phyloP scores from a whole-genome alignment of 306 rosid genomes.

The Heteromeles arbutifolia region DNA sequence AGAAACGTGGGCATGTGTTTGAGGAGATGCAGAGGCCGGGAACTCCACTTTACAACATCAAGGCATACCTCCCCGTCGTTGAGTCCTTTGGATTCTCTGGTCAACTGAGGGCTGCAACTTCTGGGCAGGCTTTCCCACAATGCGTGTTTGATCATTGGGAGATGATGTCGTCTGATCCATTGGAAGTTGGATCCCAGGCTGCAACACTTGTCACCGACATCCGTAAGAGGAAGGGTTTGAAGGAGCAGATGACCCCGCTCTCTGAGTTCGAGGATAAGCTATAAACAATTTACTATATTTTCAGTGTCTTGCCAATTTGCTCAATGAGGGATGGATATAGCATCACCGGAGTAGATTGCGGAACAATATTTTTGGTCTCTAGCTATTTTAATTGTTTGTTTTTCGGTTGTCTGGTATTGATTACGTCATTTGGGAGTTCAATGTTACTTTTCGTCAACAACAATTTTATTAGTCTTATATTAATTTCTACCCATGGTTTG shows the following conservation, averaged over 20 bases:
- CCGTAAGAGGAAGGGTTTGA: slow-evolving; percentile 89
- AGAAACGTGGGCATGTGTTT: slow-evolving; percentile 58
- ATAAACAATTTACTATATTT: background rate
- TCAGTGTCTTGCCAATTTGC: background rate
- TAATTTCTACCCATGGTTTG: background rate
- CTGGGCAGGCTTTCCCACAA: slow-evolving; percentile 93
- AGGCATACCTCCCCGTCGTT: slow-evolving; percentile 51
- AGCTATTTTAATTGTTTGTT: background rate
- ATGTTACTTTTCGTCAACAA: background rate
- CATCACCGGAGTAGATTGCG: background rate
- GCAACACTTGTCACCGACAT: slow-evolving; percentile 45
- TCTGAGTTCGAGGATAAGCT: slow-evolving; percentile 77
- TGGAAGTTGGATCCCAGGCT: slow-evolving; percentile 75
- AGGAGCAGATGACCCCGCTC: slow-evolving; percentile 82
- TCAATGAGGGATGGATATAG: background rate
- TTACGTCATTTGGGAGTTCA: background rate
- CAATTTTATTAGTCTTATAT: background rate
- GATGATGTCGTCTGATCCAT: slow-evolving; percentile 72
- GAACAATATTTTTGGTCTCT: background rate
- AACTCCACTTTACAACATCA: slow-evolving; percentile 54
- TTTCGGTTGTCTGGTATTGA: background rate
- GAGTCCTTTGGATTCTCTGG: slow-evolving; percentile 49
- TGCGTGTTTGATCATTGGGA: slow-evolving; percentile 95
- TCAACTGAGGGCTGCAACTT: slow-evolving; percentile 76
- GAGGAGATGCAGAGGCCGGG: slow-evolving; percentile 63